Conservation (phyloP, 352 stramenopile species). For the Globisporangium acanthophoron region DNA sequence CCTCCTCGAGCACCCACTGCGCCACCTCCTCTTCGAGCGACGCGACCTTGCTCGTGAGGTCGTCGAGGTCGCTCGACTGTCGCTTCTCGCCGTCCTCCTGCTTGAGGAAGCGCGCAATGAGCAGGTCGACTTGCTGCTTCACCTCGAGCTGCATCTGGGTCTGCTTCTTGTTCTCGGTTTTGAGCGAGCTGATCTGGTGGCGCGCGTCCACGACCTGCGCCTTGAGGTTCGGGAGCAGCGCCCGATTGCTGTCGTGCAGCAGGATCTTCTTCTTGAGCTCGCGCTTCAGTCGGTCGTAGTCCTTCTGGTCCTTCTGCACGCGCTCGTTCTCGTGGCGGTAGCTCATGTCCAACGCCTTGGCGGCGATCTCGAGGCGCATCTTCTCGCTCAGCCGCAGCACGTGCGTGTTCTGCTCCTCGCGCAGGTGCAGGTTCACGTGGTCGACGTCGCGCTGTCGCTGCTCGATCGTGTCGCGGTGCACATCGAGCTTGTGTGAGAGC, state of each 20-base stretch:
- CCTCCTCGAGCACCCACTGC: slow-evolving; percentile 86
- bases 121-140: slow-evolving; percentile 89
- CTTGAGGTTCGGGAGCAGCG: slow-evolving; percentile 75
- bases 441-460: slow-evolving; percentile 90
- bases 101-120: slow-evolving; percentile 85
- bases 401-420: slow-evolving; percentile 82
- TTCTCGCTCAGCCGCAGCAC: slow-evolving; percentile 69
- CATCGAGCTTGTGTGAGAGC: slow-evolving; percentile 80
- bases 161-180: slow-evolving; percentile 68
- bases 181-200: slow-evolving; percentile 51
- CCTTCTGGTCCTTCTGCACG: slow-evolving; percentile 55
- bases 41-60: slow-evolving; percentile 53
- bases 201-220: slow-evolving; percentile 75
- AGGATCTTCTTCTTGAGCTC: slow-evolving; percentile 88
- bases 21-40: slow-evolving; percentile 76
- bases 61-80: slow-evolving; percentile 60
- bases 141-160: slow-evolving; percentile 63
- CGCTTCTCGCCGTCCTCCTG: slow-evolving; percentile 82
- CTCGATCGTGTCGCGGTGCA: slow-evolving; percentile 88
- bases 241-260: slow-evolving; percentile 62
- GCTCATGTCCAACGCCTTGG: slow-evolving; percentile 43
- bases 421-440: slow-evolving; percentile 80
- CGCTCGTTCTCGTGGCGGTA: slow-evolving; percentile 60
- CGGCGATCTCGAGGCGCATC: slow-evolving; percentile 55
- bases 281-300: slow-evolving; percentile 83